Evolutionary conservation across 2,329 filamentous ascomycete genomes (phyloP).

Genomic region (Sporothrix pallida): DNA sequence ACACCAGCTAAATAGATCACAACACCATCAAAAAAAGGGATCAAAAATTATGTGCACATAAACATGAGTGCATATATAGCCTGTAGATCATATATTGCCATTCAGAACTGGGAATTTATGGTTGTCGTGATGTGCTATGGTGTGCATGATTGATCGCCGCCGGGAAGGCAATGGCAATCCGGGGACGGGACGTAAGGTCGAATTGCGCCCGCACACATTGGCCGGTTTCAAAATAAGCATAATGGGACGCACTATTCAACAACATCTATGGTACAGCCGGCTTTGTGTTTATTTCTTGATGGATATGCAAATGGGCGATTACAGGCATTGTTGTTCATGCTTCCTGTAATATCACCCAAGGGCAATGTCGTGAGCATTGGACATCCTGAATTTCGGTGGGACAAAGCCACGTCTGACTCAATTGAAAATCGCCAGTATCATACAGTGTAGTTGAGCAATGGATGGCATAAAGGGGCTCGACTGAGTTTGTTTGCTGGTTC

Average conservation of each 20-base stretch:
- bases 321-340: neutral
- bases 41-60: neutral
- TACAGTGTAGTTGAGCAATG: too few species aligned
- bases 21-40: neutral
- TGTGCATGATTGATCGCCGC: constrained; percentile 12
- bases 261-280: neutral
- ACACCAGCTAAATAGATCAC: neutral
- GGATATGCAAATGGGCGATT: neutral
- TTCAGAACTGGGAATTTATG: too few species aligned
- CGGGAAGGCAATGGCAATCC: neutral
- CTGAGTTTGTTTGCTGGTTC: neutral
- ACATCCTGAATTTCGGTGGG: too few species aligned
- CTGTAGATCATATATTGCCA: too few species aligned
- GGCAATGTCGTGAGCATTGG: neutral
- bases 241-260: neutral
- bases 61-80: neutral
- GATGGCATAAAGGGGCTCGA: neutral
- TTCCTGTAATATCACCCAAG: neutral
- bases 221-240: neutral
- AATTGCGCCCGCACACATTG: neutral
- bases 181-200: neutral
- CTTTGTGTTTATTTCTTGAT: neutral
- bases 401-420: too few species aligned
- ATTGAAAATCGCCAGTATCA: too few species aligned
- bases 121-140: neutral